Evolutionary conservation across 805 yeast species (phyloP), one percentile per base, ranked within the genome.

Genomic region (Lipomyces japonicus): DNA sequence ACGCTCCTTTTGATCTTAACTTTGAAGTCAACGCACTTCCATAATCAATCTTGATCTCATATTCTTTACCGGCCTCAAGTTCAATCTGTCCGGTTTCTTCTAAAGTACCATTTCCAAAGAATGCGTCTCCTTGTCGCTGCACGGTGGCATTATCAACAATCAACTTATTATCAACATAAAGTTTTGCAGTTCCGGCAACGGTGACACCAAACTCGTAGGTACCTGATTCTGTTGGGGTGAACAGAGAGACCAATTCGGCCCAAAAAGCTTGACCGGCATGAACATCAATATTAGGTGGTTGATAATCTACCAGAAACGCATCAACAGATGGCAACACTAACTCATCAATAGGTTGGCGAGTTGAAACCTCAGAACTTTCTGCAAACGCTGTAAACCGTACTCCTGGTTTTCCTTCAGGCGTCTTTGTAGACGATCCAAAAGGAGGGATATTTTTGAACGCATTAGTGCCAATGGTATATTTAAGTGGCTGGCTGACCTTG

Each of bases 61-160:
- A 79, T 19, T 61, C 58, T 40, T 66, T 61, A 2, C 81, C 84
- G 51, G 69, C 70, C 44, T 68, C 71, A 48, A 79, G 65, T 1
- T 57, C 35, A 28, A 74, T 59, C 4, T 62, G 56, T 2, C 74
- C 74, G 6, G 59, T 65, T 56, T 68, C 79, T 63, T 80, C 84
- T 32, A 71, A 60, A 14, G 85, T 75, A 42, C 84, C 86, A 62
- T 68, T 59, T 14, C 77, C 76, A 63, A 77, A 78, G 68, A 78
- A 80, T 2, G 75, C 68, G 30, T 67, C 64, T 10, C 84, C 85
- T 25, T 59, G 61, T 2, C 56, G 65, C 67, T 81, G 85, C 24
- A 71, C 63, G 39, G 79, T 75, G 58, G 71, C 74, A 66, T 80
- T 79, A 63, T 81, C 84, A 44, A 79, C 75, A 28, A 81, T 67